These are phyloP conservation scores for Ustilaginoidea virens DNA, from an alignment of 2,329 filamentous ascomycete genomes.

Conservation along the genomic window DNA sequence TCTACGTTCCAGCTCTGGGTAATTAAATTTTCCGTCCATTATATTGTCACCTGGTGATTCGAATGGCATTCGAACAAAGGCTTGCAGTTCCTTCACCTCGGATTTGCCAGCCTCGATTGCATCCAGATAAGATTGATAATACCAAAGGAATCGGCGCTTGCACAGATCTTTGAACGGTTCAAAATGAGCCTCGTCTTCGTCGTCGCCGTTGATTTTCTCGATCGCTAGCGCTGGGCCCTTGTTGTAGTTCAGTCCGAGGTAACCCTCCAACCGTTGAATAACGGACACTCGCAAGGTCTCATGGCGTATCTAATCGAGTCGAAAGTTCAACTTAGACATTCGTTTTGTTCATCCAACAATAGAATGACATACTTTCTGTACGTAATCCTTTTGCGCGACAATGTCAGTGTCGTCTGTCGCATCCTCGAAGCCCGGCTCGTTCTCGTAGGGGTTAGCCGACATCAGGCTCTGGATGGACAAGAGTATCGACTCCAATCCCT, in stretches of 20 bases:
- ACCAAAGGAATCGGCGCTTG: constrained; percentile 91
- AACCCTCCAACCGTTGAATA: constrained; percentile 69
- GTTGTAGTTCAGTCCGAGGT: constrained; percentile 46
- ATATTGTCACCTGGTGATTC: constrained; percentile 52
- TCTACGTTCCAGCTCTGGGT: constrained; percentile 54
- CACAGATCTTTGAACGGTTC: constrained; percentile 82
- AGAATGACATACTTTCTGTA: constrained; percentile 49
- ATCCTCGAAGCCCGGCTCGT: constrained; percentile 86
- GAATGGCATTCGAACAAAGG: constrained; percentile 77
- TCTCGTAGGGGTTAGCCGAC: constrained; percentile 86
- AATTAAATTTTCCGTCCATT: constrained; percentile 82
- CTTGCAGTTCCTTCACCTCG: constrained; percentile 45
- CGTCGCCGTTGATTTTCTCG: constrained; percentile 26
- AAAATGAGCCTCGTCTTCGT: constrained; percentile 46
- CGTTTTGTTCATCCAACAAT: neutral
- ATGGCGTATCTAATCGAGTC: constrained; percentile 56
- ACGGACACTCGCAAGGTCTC: constrained; percentile 79
- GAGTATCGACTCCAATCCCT: constrained; percentile 85
- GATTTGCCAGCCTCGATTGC: constrained; percentile 50
- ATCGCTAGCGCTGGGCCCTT: constrained; percentile 6
- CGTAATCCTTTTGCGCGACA: constrained; percentile 58
- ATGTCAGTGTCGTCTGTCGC: constrained; percentile 53
- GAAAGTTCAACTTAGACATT: constrained; percentile 5
- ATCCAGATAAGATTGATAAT: constrained; percentile 73
- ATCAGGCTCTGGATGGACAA: constrained; percentile 94